Conservation (phyloP, 176 grass and related monocot genomes). For the Triticum aestivum region IWGSC_CS_RefSeq_v2.1 NC_057796.1:37097149-37097648, state of each 20-base stretch:
- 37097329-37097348: too few relatives aligned
- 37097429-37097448: neutral
- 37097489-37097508: neutral
- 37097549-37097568: too few relatives aligned
- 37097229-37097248: neutral
- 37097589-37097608: too few relatives aligned
- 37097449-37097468: neutral
- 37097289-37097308: neutral
- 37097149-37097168: slow-evolving; percentile 19
- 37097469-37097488: neutral
- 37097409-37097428: slow-evolving; percentile 31
- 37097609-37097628: too few relatives aligned
- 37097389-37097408: slow-evolving; percentile 19
- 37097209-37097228: too few relatives aligned
- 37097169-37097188: slow-evolving; percentile 24
- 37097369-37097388: slow-evolving; percentile 27
- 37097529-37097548: too few relatives aligned
- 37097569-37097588: too few relatives aligned
- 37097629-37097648: too few relatives aligned
- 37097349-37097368: neutral
- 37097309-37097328: neutral
- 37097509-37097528: neutral
- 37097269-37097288: neutral
- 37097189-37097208: slow-evolving; percentile 16
- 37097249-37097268: neutral